Conservation (phyloP, 83 land plant species). For the Diphasiastrum complanatum region DNA sequence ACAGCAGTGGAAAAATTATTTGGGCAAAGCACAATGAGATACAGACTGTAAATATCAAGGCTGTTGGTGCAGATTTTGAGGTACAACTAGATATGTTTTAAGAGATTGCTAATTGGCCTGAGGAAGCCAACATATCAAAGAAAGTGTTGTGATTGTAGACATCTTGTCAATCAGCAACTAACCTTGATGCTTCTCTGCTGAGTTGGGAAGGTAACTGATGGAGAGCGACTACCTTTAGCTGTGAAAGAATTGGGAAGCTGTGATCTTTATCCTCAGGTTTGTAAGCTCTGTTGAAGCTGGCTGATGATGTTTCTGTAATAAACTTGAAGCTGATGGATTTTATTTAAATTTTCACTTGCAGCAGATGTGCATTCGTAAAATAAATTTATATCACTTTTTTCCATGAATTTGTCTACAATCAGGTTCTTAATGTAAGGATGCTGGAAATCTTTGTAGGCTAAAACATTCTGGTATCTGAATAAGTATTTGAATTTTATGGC, state of each 20-base stretch:
- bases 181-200: neutral
- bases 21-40: constrained; percentile 97
- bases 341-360: too few species aligned
- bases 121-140: neutral
- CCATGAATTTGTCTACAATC: too few species aligned
- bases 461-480: too few species aligned
- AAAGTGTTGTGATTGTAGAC: neutral
- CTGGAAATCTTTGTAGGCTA: too few species aligned
- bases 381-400: too few species aligned
- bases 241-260: constrained; percentile 73
- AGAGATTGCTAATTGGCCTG: neutral
- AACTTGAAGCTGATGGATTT: too few species aligned
- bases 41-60: constrained; percentile 77
- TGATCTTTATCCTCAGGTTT: constrained; percentile 57
- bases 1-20: constrained; percentile 81
- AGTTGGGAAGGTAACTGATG: constrained; percentile 58
- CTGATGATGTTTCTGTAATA: neutral
- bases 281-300: neutral
- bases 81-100: constrained; percentile 10
- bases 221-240: constrained; percentile 81
- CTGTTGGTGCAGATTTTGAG: constrained; percentile 72
- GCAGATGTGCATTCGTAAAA: too few species aligned
- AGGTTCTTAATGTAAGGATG: too few species aligned
- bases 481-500: too few species aligned
- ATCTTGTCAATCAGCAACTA: neutral